These are phyloP conservation scores for Alternaria novae-zelandiae DNA, from an alignment of 2,329 filamentous ascomycete species.

Conservation along the genomic window DNA sequence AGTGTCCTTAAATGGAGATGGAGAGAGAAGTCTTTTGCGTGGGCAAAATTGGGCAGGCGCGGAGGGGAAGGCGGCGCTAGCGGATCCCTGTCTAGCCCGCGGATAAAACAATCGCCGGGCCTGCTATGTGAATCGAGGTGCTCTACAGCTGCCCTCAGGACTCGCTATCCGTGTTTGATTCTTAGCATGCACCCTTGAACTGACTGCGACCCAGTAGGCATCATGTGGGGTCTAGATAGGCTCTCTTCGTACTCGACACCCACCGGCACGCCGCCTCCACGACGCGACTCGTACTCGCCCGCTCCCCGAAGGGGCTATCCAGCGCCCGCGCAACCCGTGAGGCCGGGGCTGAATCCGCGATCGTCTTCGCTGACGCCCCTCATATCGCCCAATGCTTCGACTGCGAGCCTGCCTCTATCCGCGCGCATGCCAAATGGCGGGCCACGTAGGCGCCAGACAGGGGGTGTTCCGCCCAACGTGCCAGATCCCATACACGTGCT, in stretches of 20 bases:
- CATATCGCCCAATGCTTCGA: conserved; percentile 75
- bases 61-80: conserved; percentile 37
- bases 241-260: conserved; percentile 74
- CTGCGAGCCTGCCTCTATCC: conserved; percentile 72
- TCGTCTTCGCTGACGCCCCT: conserved; percentile 77
- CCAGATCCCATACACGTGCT: conserved; percentile 76
- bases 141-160: not conserved
- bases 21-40: conserved; percentile 36
- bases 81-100: conserved; percentile 26
- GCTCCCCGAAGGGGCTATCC: conserved; percentile 72
- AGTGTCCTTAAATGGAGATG: conserved; percentile 35
- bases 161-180: not conserved
- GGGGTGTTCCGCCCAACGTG: conserved; percentile 60
- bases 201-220: conserved; percentile 5
- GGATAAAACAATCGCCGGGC: conserved; percentile 28
- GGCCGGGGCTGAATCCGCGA: conserved; percentile 71
- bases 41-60: conserved; percentile 28
- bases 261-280: conserved; percentile 66
- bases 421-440: conserved; percentile 72
- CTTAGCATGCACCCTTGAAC: conserved; percentile 1
- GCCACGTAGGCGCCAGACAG: conserved; percentile 65
- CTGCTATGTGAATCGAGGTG: not conserved
- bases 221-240: conserved; percentile 86
- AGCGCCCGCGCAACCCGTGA: conserved; percentile 71
- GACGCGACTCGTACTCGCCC: conserved; percentile 74